Conservation (phyloP, 148 eudicot genomes). For the Vaccinium myrtillus region DNA sequence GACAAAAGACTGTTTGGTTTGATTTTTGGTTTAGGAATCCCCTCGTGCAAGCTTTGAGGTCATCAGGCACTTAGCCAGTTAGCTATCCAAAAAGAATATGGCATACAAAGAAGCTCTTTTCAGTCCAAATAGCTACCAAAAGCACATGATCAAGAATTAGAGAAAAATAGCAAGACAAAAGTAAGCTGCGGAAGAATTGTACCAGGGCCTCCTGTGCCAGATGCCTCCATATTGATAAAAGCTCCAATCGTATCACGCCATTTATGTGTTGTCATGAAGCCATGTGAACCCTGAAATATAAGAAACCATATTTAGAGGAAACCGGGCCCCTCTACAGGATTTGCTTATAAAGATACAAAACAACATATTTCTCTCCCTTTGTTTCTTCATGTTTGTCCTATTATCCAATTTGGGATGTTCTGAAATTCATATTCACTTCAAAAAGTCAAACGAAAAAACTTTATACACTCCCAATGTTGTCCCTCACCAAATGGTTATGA, state of each 20-base stretch:
- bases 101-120: background rate
- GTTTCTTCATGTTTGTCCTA: background rate
- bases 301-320: background rate
- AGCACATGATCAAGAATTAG: background rate
- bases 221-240: slow-evolving; percentile 87
- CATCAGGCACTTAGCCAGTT: background rate
- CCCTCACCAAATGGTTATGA: background rate
- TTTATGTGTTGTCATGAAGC: slow-evolving; percentile 82
- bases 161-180: slow-evolving; percentile 1
- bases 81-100: background rate
- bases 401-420: background rate
- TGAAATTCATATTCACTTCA: background rate
- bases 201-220: slow-evolving; percentile 95
- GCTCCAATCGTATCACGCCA: slow-evolving; percentile 95
- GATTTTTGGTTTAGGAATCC: background rate
- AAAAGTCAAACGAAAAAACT: background rate
- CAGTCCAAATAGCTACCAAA: background rate
- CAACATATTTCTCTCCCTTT: background rate
- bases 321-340: background rate
- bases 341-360: background rate
- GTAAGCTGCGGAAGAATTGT: slow-evolving; percentile 17
- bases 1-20: background rate
- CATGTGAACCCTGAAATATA: slow-evolving; percentile 82
- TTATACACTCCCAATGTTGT: background rate
- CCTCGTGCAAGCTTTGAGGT: background rate